phyloP scores from a whole-genome alignment of 2,329 filamentous ascomycete species.

The Fusarium tuaranense region DNA sequence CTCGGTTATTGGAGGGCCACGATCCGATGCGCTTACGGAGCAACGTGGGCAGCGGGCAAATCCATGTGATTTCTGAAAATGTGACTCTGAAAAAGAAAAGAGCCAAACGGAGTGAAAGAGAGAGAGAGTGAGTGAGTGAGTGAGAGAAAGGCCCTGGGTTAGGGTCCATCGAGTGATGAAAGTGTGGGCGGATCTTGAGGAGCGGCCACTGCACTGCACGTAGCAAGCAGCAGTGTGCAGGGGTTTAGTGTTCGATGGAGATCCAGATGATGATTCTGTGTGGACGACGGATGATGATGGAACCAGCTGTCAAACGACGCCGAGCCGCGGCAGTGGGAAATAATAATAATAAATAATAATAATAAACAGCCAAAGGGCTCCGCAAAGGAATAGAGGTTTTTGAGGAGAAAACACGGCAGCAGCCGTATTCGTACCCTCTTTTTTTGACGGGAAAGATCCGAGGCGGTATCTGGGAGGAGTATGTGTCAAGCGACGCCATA shows the following conservation, averaged over 20 bases:
- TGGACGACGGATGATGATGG: conserved; percentile 3
- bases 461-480: neutral
- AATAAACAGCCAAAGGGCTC: neutral
- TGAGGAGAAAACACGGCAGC: conserved; percentile 4
- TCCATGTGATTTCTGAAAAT: neutral
- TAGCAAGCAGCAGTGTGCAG: neutral
- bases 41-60: conserved; percentile 8
- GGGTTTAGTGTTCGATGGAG: neutral
- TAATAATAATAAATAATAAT: neutral
- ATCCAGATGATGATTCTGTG: neutral
- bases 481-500: neutral
- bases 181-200: conserved; percentile 16
- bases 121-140: neutral
- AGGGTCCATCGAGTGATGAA: conserved; percentile 5
- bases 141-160: conserved; percentile 1
- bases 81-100: neutral
- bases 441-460: neutral
- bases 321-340: neutral
- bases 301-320: conserved; percentile 1
- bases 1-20: conserved; percentile 16
- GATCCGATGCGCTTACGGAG: conserved; percentile 9
- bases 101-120: neutral
- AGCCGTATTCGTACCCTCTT: neutral
- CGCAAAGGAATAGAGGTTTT: neutral
- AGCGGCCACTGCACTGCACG: neutral